These are phyloP conservation scores for Oryza meyeriana DNA, from an alignment of 176 grass and related monocot genomes.

Conservation along the genomic window DNA sequence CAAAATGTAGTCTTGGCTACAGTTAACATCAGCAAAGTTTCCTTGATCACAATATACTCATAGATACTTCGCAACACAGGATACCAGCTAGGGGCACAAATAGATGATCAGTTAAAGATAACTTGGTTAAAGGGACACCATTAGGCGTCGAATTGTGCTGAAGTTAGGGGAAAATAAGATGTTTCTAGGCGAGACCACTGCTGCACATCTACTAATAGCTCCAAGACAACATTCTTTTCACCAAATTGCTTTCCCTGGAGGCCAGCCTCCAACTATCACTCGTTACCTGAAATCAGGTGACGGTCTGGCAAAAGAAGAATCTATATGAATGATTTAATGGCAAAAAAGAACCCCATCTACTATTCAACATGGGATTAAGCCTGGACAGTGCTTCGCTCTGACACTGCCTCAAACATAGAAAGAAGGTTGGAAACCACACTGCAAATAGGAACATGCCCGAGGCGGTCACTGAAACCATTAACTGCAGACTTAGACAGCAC, in stretches of 20 bases:
- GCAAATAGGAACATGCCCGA: constrained; percentile 42
- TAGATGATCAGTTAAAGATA: neutral
- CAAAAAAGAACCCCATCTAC: constrained; percentile 8
- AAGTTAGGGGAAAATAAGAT: constrained; percentile 6
- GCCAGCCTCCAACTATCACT: constrained; percentile 20
- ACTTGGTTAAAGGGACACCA: neutral
- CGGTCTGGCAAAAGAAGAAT: constrained; percentile 31
- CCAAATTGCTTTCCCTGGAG: constrained; percentile 8
- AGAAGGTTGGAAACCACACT: constrained; percentile 63
- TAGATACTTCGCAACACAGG: neutral
- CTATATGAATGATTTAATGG: constrained; percentile 26
- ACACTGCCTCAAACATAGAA: constrained; percentile 48
- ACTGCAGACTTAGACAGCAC: constrained; percentile 45
- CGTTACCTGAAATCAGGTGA: constrained; percentile 19
- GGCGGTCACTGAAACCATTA: constrained; percentile 26
- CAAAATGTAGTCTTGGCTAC: neutral
- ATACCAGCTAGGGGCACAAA: neutral
- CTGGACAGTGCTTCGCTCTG: constrained; percentile 50
- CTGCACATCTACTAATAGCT: constrained; percentile 27
- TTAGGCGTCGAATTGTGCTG: neutral
- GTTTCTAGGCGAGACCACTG: neutral
- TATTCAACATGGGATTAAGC: constrained; percentile 39
- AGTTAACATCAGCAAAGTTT: neutral
- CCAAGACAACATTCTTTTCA: constrained; percentile 3
- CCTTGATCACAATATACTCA: neutral